These are phyloP conservation scores for Penicillium coffeae DNA, from an alignment of 495 filamentous ascomycete species.

Conservation along the genomic window DNA sequence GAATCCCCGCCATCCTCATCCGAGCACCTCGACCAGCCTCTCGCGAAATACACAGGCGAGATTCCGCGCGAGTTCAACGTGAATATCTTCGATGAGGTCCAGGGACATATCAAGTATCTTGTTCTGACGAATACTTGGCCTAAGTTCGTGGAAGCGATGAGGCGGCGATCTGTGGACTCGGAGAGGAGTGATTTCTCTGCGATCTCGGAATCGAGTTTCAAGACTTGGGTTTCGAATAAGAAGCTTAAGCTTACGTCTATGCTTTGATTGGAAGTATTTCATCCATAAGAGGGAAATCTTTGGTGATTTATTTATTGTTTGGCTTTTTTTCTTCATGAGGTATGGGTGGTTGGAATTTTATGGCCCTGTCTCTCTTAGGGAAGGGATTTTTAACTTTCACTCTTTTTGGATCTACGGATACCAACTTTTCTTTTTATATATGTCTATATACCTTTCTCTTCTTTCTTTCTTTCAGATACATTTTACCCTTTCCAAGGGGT, in stretches of 20 bases:
- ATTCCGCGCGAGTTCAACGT: constrained; percentile 7
- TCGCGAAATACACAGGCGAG: constrained; percentile 1
- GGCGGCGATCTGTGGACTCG: constrained; percentile 1
- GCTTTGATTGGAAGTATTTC: too few species aligned
- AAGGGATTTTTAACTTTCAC: too few species aligned
- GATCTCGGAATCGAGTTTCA: not conserved
- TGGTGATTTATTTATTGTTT: too few species aligned
- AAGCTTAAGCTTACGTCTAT: not conserved
- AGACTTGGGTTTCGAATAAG: not conserved
- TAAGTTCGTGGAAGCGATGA: constrained; percentile 10
- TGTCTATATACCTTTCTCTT: too few species aligned
- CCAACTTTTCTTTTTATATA: too few species aligned
- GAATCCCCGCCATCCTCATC: not conserved
- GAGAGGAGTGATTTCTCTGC: constrained; percentile 1
- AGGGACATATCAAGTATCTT: constrained; percentile 11
- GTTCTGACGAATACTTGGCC: constrained; percentile 11
- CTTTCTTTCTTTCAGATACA: too few species aligned
- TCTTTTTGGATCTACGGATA: too few species aligned
- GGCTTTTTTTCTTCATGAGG: too few species aligned
- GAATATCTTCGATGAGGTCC: constrained; percentile 4
- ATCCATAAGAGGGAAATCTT: too few species aligned
- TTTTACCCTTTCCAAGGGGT: too few species aligned
- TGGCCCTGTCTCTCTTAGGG: too few species aligned
- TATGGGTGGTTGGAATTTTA: too few species aligned
- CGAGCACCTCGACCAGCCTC: not conserved